These are phyloP conservation scores for Voacanga thouarsii DNA, from an alignment of 257 asterid species.

Conservation along the genomic window DNA sequence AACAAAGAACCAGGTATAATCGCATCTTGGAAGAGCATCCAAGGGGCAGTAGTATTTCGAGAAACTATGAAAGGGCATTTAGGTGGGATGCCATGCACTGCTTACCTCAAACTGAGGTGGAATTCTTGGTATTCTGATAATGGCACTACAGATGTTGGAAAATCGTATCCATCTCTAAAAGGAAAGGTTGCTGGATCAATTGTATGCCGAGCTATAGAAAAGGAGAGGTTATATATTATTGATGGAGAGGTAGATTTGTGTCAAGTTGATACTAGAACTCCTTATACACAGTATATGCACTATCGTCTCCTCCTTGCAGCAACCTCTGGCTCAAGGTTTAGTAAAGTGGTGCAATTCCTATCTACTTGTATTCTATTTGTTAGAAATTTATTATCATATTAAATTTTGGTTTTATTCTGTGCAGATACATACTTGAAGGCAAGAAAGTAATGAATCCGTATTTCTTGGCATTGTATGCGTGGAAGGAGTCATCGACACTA, in stretches of 20 bases:
- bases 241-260: constrained; percentile 51
- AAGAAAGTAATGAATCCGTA: constrained; percentile 53
- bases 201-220: constrained; percentile 34
- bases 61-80: constrained; percentile 52
- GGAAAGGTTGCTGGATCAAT: constrained; percentile 50
- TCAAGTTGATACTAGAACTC: constrained; percentile 40
- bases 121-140: not conserved
- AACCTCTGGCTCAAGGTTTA: constrained; percentile 59
- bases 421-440: constrained; percentile 60
- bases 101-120: constrained; percentile 38
- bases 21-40: constrained; percentile 6
- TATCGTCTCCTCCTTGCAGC: constrained; percentile 39
- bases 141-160: not conserved
- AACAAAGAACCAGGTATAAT: constrained; percentile 12
- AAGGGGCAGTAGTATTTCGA: constrained; percentile 8
- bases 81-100: constrained; percentile 43
- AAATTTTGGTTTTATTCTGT: constrained; percentile 7
- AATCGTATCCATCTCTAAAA: constrained; percentile 17
- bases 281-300: constrained; percentile 59
- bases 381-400: not conserved
- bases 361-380: not conserved
- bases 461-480: constrained; percentile 33
- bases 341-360: not conserved
- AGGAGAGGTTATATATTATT: constrained; percentile 34
- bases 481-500: constrained; percentile 55